A percentile compares a stretch with the other conserved stretches of the same genome.
phyloP scores from a whole-genome alignment of 2,329 filamentous ascomycete genomes.

The Calycina herbarum region DNA sequence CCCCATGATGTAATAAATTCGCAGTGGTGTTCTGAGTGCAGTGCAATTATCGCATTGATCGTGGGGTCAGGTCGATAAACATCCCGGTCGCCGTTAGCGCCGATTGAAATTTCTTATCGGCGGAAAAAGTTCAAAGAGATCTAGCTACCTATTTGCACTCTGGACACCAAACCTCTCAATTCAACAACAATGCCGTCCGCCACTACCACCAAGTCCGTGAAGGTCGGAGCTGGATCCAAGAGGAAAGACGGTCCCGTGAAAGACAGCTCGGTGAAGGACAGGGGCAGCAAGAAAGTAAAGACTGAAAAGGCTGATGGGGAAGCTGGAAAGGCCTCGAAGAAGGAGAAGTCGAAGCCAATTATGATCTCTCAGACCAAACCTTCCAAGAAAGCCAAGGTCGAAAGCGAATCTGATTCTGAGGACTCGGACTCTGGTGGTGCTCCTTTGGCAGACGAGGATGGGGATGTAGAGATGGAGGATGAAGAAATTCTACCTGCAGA shows the following conservation, averaged over 20 bases:
- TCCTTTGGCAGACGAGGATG: slow-evolving; percentile 16
- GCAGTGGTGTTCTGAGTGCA: background rate
- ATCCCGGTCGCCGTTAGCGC: slow-evolving; percentile 26
- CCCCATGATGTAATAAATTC: slow-evolving; percentile 50
- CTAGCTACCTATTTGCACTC: background rate
- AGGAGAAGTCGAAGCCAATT: slow-evolving; percentile 15
- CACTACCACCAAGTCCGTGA: slow-evolving; percentile 49
- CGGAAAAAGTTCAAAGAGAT: slow-evolving; percentile 24
- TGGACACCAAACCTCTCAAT: background rate
- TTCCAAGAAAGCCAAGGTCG: slow-evolving; percentile 35
- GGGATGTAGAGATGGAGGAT: slow-evolving; percentile 30
- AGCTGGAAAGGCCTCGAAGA: slow-evolving; percentile 7
- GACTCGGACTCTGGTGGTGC: slow-evolving; percentile 41
- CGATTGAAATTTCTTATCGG: slow-evolving; percentile 18
- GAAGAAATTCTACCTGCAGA: slow-evolving; percentile 38
- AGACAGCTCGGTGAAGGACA: slow-evolving; percentile 40
- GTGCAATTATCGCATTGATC: slow-evolving; percentile 4
- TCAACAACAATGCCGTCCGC: slow-evolving; percentile 35
- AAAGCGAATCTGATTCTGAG: slow-evolving; percentile 43
- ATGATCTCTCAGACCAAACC: slow-evolving; percentile 14
- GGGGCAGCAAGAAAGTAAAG: slow-evolving; percentile 53
- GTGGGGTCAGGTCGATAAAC: slow-evolving; percentile 17
- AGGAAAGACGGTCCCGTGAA: slow-evolving; percentile 39
- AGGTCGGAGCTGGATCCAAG: slow-evolving; percentile 53
- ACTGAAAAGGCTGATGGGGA: slow-evolving; percentile 41